Evolutionary conservation across 225 moss, liverwort and hornwort species (phyloP), one percentile per base, ranked within the genome.

Genomic region (Antitrichia curtipendula): DNA sequence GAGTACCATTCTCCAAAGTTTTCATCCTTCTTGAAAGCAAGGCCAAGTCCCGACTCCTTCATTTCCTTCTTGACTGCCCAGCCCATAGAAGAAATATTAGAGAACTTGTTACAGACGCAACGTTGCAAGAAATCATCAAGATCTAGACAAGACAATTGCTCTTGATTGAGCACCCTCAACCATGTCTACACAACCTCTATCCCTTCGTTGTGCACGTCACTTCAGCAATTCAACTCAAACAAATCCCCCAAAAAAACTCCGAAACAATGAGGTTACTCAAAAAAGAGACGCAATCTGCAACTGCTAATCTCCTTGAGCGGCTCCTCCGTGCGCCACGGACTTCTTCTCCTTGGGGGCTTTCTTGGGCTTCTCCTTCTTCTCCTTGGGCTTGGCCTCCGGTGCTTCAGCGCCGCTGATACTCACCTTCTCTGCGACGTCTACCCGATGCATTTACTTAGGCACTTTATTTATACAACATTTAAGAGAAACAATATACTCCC

Each of bases 1-100:
- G 98, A 94, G 83, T 98, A 98, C 98, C 98, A 98, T 34, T 89
- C 95, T 84, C 97, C 95, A 84, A 98, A 98, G 82, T 98, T 95
- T 21, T 95, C 97, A 58, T 93, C 91, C 78, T 96, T 98, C 88
- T 91, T 98, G 27, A 84, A 95, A 6, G 97, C 92, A 74, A 98
- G 91, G 41, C 98, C 98, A 60, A 98, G 93, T 78, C 93, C 92
- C 11, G 96, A 90, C 87, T 96, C 97, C 89, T 93, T 97, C 62
- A 94, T 82, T 74, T 95, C 95, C 91, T 92, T 96, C 78, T 85
- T 90, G 74, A 84, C 91, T 93, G 82, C 45, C 31, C 77, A 84
- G 62, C 53, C 73, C 63, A 82, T 53, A 68, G 66, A 86, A 32
- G n/a, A 15, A 15, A 57, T 7, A 29, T 78, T 43, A 79, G 72